Percentiles rank a stretch among this genome's conserved stretches.
These are phyloP conservation scores for Aspergillus melleus DNA, from an alignment of 2,329 filamentous ascomycete species.

Conservation along the genomic window DNA sequence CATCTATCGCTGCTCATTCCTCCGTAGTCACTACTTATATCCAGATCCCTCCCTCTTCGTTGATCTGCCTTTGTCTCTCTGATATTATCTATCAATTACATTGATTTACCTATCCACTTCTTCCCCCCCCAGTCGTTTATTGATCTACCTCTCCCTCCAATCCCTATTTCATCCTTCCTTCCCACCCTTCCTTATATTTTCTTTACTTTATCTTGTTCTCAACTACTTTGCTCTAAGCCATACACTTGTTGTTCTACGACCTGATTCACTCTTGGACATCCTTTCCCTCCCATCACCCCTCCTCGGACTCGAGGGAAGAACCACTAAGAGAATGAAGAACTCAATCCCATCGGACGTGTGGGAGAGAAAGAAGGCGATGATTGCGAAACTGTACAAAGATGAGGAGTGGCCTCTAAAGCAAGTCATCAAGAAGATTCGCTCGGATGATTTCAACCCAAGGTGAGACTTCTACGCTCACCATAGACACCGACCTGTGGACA, in stretches of 20 bases:
- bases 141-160: background rate
- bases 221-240: background rate
- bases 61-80: background rate
- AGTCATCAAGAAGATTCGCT: slow-evolving; percentile 46
- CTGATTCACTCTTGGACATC: background rate
- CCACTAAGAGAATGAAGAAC: slow-evolving; percentile 36
- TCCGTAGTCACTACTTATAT: background rate
- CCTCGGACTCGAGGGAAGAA: background rate
- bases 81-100: background rate
- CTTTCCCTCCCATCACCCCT: background rate
- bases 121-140: background rate
- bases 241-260: background rate
- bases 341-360: slow-evolving; percentile 45
- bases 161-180: background rate
- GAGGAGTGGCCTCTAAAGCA: slow-evolving; percentile 49
- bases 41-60: background rate
- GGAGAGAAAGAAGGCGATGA: slow-evolving; percentile 45
- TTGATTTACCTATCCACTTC: background rate
- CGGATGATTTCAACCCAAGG: slow-evolving; percentile 45
- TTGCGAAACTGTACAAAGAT: slow-evolving; percentile 44
- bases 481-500: background rate
- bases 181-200: background rate
- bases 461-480: slow-evolving; percentile 22
- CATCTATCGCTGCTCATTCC: background rate
- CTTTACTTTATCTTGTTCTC: background rate